Percentiles rank a stretch among this genome's conserved stretches.
Evolutionary conservation across 2,329 filamentous ascomycete genomes (phyloP).

Genomic region (Colletotrichum limetticola): DNA sequence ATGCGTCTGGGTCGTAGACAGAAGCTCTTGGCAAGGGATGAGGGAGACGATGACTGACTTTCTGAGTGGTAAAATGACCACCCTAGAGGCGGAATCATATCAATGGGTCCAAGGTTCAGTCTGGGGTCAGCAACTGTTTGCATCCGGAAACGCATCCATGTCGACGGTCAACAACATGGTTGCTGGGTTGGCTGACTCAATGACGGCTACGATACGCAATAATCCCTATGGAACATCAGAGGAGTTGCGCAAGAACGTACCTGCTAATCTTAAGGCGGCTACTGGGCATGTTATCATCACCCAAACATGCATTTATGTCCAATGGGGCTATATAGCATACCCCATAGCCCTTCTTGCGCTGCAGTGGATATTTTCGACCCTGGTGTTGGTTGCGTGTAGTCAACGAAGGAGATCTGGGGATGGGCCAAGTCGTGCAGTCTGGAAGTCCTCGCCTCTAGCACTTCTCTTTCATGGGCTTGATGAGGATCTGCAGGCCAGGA

Average conservation of each 20-base stretch:
- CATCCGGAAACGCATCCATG: background rate
- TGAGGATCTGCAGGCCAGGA: too few species aligned
- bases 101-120: background rate
- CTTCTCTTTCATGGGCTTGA: too few species aligned
- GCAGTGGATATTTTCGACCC: conserved; percentile 1
- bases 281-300: background rate
- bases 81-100: too few species aligned
- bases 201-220: conserved; percentile 9
- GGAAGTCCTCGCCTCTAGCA: too few species aligned
- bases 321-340: conserved; percentile 11
- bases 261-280: background rate
- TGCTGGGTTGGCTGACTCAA: background rate
- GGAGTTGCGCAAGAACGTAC: background rate
- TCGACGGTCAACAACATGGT: background rate
- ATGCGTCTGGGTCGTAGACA: too few species aligned
- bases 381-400: background rate
- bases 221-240: background rate
- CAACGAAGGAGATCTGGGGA: too few species aligned
- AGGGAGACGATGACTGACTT: too few species aligned
- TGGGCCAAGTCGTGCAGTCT: too few species aligned
- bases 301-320: conserved; percentile 2
- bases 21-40: too few species aligned
- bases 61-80: too few species aligned
- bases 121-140: background rate
- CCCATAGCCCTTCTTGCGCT: background rate